phyloP scores from a whole-genome alignment of 176 grass and related monocot species.

The Metroxylon sagu region DNA sequence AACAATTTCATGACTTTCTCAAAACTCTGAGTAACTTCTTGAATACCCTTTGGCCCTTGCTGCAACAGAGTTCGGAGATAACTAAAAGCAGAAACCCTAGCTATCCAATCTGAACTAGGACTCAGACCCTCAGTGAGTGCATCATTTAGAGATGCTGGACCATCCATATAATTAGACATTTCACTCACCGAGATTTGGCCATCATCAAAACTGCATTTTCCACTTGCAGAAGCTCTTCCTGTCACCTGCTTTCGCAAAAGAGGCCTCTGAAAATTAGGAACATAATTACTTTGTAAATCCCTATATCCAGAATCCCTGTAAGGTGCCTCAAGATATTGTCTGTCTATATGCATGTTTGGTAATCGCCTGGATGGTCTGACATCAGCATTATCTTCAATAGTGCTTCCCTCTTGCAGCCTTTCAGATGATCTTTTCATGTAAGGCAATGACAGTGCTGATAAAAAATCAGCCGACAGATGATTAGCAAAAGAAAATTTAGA shows the following conservation, averaged over 20 bases:
- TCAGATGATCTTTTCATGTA: constrained; percentile 74
- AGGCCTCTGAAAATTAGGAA: constrained; percentile 97
- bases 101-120: constrained; percentile 87
- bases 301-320: constrained; percentile 58
- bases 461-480: constrained; percentile 46
- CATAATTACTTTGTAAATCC: constrained; percentile 52
- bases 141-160: constrained; percentile 67
- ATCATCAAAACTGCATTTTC: constrained; percentile 68
- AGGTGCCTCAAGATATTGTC: constrained; percentile 52
- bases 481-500: constrained; percentile 69
- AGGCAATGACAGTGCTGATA: constrained; percentile 55
- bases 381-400: constrained; percentile 51
- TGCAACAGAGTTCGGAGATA: constrained; percentile 77
- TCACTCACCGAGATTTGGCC: constrained; percentile 44
- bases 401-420: constrained; percentile 43
- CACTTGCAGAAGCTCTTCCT: constrained; percentile 60
- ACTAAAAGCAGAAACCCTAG: constrained; percentile 85
- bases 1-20: constrained; percentile 99
- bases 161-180: constrained; percentile 64
- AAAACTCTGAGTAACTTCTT: constrained; percentile 91
- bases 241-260: constrained; percentile 93
- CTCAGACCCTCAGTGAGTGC: constrained; percentile 89
- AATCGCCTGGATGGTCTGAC: constrained; percentile 36
- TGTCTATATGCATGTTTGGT: constrained; percentile 58
- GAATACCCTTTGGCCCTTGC: constrained; percentile 72